Percentiles rank a stretch among this genome's conserved stretches.
Conservation (phyloP, 73 alveolate species). For the Durusdinium trenchii region DNA sequence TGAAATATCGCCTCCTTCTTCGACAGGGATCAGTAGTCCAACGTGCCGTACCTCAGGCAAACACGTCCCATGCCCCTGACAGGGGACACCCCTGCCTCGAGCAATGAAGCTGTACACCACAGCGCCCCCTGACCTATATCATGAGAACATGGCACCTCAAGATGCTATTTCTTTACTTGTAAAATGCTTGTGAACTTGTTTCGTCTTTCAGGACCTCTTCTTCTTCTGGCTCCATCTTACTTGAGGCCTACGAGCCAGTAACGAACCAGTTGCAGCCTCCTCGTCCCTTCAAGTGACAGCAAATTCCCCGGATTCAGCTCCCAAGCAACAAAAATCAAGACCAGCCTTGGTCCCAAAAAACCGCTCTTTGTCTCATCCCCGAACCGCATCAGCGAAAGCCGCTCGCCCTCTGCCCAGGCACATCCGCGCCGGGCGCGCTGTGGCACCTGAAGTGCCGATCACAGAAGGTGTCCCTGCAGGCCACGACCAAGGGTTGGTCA, state of each 20-base stretch:
- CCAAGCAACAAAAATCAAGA: no score
- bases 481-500: slow-evolving; percentile 40
- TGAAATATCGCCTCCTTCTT: neutral
- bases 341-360: no score
- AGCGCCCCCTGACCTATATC: neutral
- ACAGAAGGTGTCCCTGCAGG: neutral
- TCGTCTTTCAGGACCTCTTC: neutral
- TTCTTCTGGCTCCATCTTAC: neutral
- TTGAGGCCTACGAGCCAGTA: no score
- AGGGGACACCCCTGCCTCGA: neutral
- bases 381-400: no score
- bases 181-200: neutral
- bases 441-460: neutral
- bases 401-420: no score
- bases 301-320: no score
- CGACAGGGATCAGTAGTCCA: no score
- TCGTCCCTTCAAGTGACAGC: no score
- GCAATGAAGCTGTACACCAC: neutral
- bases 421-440: neutral
- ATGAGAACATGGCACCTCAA: no score
- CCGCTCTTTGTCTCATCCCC: no score
- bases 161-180: neutral
- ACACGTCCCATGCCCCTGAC: neutral
- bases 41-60: slow-evolving; percentile 9
- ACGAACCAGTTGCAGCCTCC: no score